Evolutionary conservation across 1,139 yeast genomes (phyloP).

Genomic region (Kodamaea sp.): DNA sequence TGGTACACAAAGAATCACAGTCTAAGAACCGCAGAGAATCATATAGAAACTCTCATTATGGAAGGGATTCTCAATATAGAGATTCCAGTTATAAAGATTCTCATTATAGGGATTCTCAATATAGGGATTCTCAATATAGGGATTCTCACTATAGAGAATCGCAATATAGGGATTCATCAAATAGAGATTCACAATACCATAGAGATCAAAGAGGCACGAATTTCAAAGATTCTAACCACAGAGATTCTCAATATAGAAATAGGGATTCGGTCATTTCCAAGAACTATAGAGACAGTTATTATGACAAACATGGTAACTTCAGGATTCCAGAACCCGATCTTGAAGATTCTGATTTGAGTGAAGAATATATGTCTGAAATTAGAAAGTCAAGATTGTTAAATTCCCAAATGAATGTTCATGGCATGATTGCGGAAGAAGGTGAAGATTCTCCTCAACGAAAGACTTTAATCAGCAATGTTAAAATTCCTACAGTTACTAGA

Average conservation of each 20-base stretch:
- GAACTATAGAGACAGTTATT: conserved; percentile 21
- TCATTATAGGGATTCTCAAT: conserved; percentile 12
- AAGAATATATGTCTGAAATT: conserved; percentile 44
- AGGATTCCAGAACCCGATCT: conserved; percentile 39
- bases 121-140: conserved; percentile 2
- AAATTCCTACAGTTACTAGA: conserved; percentile 67
- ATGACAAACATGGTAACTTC: conserved; percentile 18
- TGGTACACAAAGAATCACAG: conserved; percentile 22
- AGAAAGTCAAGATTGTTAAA: conserved; percentile 43
- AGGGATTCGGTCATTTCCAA: conserved; percentile 14
- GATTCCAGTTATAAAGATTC: conserved; percentile 23
- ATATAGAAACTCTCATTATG: conserved; percentile 4
- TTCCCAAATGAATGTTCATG: conserved; percentile 39
- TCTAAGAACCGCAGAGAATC: neutral
- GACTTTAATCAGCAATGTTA: conserved; percentile 54
- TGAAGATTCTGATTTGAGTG: conserved; percentile 40
- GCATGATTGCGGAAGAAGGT: conserved; percentile 22
- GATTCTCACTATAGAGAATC: conserved; percentile 1
- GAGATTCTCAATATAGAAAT: conserved; percentile 1
- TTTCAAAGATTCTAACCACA: neutral
- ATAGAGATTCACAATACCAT: conserved; percentile 1
- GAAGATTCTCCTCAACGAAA: conserved; percentile 15
- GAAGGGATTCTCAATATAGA: conserved; percentile 18
- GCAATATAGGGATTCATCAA: conserved; percentile 3
- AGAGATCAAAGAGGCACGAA: neutral